Conservation (phyloP, 139 green algal species). For the Diplosphaera chodatii region DNA sequence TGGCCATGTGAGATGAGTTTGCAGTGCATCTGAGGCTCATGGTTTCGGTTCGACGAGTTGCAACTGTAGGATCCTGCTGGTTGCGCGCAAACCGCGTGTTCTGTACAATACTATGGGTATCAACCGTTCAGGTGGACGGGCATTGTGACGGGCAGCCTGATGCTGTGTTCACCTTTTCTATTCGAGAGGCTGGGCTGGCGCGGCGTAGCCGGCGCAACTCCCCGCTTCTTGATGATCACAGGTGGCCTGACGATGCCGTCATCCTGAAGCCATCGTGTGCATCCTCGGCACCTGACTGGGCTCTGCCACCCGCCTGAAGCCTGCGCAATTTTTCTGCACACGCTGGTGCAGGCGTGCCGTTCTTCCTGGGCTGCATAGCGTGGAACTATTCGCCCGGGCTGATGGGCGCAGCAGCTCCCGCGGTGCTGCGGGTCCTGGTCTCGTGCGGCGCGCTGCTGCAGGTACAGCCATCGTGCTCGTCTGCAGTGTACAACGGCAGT, state of each 20-base stretch:
- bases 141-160: constrained; percentile 67
- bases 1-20: too few species aligned
- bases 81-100: too few species aligned
- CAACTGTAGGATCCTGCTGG: too few species aligned
- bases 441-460: constrained; percentile 28
- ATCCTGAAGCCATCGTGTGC: neutral
- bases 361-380: constrained; percentile 67
- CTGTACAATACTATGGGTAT: too few species aligned
- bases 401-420: neutral
- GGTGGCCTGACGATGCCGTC: neutral
- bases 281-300: neutral
- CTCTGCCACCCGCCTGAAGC: too few species aligned
- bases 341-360: constrained; percentile 35
- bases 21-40: too few species aligned
- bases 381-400: constrained; percentile 5
- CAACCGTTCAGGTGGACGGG: too few species aligned
- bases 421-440: constrained; percentile 16
- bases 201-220: constrained; percentile 70
- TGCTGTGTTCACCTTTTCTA: constrained; percentile 76
- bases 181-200: constrained; percentile 75
- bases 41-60: too few species aligned
- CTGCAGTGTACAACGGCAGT: neutral
- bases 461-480: neutral
- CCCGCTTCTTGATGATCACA: constrained; percentile 47
- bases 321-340: too few species aligned